Evolutionary conservation across 441 rosid genomes (phyloP), one percentile per base, ranked within the genome.

Genomic region (Mallotus japonicus): DNA sequence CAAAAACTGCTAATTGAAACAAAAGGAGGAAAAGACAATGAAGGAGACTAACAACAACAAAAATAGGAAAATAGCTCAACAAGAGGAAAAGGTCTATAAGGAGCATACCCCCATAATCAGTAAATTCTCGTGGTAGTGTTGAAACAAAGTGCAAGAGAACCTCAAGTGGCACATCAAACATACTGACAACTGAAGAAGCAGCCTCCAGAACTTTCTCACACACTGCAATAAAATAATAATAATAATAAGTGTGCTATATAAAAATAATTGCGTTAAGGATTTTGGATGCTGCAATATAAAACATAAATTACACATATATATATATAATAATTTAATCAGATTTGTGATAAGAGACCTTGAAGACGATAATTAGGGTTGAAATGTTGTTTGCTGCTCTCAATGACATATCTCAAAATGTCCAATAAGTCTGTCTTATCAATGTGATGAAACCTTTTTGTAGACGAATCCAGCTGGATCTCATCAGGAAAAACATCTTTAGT

Each of bases 321-420:
- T 55, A 75, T 56, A 70, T 76, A 56, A 71, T 75, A 82, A 76
- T 58, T 72, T 54, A 76, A 73, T 73, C 54, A 80, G 76, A 72
- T 72, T 47, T 79, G 75, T 63, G 57, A 80, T 77, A 63, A 84
- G 40, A 37, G 69, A 95, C 99, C 99, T 95, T 81, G 92, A 82
- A 83, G 83, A 67, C 97, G 99, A 85, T 92, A 95, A 73, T 80
- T 88, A 66, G 92, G 97, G 82, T 95, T 95, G 80, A 95, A 95
- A 86, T 95, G 98, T 72, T 88, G 98, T 80, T 90, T 92, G 92
- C 99, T 87, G 91, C 87, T 91, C 82, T 91, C 93, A 70, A 88
- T 85, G 76, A 92, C 86, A 85, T 78, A 92, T 86, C 93, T 87
- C 78, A 95, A 71, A 82, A 82, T 78, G 76, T 90, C 96, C 82